Base-by-base conservation (phyloP, 805 yeast species). In the Suhomyces vadensis region DNA sequence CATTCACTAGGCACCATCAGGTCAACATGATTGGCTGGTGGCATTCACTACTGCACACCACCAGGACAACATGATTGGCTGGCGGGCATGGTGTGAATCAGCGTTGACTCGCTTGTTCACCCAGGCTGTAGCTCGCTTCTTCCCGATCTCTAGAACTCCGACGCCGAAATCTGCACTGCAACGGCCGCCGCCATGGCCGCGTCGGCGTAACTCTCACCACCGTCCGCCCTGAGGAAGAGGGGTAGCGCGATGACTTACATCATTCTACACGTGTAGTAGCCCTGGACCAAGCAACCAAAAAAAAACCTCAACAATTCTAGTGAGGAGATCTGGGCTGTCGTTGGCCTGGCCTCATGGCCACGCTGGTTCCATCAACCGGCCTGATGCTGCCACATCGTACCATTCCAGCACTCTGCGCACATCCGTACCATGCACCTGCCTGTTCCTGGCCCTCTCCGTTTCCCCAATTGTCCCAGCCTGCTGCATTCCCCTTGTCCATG, bases 211-310 rank as follows among this genome's bases (percentile, higher is more conserved):
- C 26, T 7, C 10, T 24, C 10, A 10, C 10, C 9, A 10, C 7
- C 9, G 26, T 7, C 37, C 37, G 37, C 37, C 36, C 37, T 19
- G 22, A 14, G 13, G 10, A 33, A 33, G 37, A 33, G 37, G 37
- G 37, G 37, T 13, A 33, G 19, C 16, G 20, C 33, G 37, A 33
- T 33, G 37, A 33, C 37, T 19, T 33, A 20, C 24, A 33, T 33
- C 37, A 33, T 33, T 5, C 24, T 33, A 23, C 37, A 11, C 37
- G 24, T 9, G 26, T 24, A 24, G 26, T 24, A 24, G 26, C 26
- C 26, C 26, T 24, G 26, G n/a, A n/a, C n/a, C n/a, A n/a, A 16
- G 33, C 33, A 29, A 29, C 10, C 10, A 17, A 17, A 29, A 29
- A 29, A 29, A 17, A 29, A 20, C 16, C 33, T 29, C 33, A 29